phyloP scores from a whole-genome alignment of 306 rosid species.

The Cicer chorassanicum region DNA sequence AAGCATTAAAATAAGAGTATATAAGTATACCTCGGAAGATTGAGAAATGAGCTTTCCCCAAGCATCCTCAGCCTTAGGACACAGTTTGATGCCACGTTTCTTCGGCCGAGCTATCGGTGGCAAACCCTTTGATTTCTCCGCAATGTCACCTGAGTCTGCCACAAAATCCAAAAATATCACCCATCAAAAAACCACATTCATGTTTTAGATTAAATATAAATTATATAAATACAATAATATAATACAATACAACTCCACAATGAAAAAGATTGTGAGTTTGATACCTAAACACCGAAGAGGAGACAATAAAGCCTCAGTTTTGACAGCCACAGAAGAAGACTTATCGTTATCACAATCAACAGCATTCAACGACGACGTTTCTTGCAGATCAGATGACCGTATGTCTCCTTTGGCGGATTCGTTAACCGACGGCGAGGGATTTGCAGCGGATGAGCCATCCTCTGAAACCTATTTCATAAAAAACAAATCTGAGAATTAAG shows the following conservation, averaged over 20 bases:
- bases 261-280: constrained; percentile 6
- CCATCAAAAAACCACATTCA: constrained; percentile 49
- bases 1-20: background rate
- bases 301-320: constrained; percentile 63
- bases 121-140: constrained; percentile 55
- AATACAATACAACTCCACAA: constrained; percentile 14
- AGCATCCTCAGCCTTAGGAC: constrained; percentile 53
- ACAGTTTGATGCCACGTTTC: constrained; percentile 57
- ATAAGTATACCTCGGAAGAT: constrained; percentile 71
- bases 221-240: too few relatives aligned
- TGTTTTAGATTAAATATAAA: background rate
- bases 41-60: constrained; percentile 98
- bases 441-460: constrained; percentile 62
- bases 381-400: constrained; percentile 75
- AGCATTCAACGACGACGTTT: constrained; percentile 59
- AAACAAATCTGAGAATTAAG: constrained; percentile 27
- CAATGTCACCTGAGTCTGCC: constrained; percentile 55
- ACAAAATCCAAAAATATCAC: constrained; percentile 43
- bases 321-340: constrained; percentile 55
- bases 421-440: constrained; percentile 51
- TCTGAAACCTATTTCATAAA: constrained; percentile 63
- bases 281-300: constrained; percentile 68
- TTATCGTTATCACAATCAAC: constrained; percentile 63
- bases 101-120: constrained; percentile 50
- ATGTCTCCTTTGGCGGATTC: constrained; percentile 69